These are phyloP conservation scores for Diaporthe sp. DNA, from an alignment of 2,329 filamentous ascomycete species.

Conservation along the genomic window DNA sequence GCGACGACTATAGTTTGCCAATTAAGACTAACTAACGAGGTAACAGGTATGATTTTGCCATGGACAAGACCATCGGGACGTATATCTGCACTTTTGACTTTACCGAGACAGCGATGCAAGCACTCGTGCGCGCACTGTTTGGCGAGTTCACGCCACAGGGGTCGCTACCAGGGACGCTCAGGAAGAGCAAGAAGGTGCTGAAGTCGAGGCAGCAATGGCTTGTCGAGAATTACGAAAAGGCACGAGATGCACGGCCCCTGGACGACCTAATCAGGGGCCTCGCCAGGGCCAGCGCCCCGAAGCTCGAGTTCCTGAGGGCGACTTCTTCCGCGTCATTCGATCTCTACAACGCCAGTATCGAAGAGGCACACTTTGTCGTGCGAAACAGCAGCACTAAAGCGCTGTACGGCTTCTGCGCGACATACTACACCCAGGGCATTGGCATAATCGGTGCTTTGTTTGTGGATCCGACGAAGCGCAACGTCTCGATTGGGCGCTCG, in stretches of 20 bases:
- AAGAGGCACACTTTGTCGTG: conserved; percentile 91
- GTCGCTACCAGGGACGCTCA: conserved; percentile 79
- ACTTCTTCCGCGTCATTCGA: conserved; percentile 83
- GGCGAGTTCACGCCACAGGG: conserved; percentile 76
- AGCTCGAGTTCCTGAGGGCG: conserved; percentile 77
- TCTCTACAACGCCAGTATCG: conserved; percentile 76
- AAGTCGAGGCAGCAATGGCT: conserved; percentile 97
- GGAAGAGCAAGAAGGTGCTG: conserved; percentile 87
- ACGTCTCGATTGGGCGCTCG: conserved; percentile 90
- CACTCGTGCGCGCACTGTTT: conserved; percentile 85
- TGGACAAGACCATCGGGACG: conserved; percentile 90
- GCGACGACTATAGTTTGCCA: background rate
- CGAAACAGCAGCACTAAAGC: conserved; percentile 93
- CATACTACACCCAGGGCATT: conserved; percentile 80
- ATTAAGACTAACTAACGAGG: background rate
- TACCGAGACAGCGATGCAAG: conserved; percentile 90
- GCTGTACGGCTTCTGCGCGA: conserved; percentile 92
- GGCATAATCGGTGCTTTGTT: conserved; percentile 89
- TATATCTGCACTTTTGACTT: conserved; percentile 98
- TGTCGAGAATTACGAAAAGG: conserved; percentile 87
- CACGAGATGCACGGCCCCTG: conserved; percentile 80
- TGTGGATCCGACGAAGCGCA: conserved; percentile 87
- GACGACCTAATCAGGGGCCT: conserved; percentile 81
- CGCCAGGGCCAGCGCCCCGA: conserved; percentile 75
- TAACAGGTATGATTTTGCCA: conserved; percentile 85